A percentile compares a stretch with the other conserved stretches of the same genome.
Conservation (phyloP, 1,139 yeast species). For the Blastobotrys arbuscula region DNA sequence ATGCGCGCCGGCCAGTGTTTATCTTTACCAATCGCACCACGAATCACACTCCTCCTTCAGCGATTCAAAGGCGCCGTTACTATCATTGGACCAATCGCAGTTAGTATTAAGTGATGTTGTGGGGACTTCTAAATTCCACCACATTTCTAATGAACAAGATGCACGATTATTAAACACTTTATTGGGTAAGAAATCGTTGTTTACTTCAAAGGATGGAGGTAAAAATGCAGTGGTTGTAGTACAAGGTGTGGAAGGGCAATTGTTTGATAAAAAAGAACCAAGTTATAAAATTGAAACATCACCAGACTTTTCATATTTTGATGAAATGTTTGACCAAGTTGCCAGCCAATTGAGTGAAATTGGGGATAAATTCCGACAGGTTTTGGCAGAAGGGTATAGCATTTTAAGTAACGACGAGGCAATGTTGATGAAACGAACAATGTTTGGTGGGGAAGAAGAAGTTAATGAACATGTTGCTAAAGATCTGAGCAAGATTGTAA, state of each 20-base stretch:
- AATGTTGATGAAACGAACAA: not conserved
- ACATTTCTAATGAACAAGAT: slow-evolving; percentile 17
- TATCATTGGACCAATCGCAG: slow-evolving; percentile 24
- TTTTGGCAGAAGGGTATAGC: slow-evolving; percentile 19
- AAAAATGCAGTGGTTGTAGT: slow-evolving; percentile 21
- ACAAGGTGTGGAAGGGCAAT: slow-evolving; percentile 19
- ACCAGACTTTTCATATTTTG: slow-evolving; percentile 18
- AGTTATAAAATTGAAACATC: slow-evolving; percentile 22
- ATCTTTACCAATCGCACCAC: slow-evolving; percentile 9
- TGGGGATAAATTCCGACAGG: slow-evolving; percentile 17
- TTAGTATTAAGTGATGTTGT: slow-evolving; percentile 26
- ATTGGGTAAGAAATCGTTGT: slow-evolving; percentile 12
- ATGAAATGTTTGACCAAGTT: slow-evolving; percentile 17
- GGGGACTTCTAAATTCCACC: slow-evolving; percentile 22
- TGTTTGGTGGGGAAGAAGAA: not conserved
- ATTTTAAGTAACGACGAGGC: slow-evolving; percentile 10
- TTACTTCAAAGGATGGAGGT: slow-evolving; percentile 1
- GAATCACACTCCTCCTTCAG: slow-evolving; percentile 11
- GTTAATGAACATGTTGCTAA: not conserved
- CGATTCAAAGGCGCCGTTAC: slow-evolving; percentile 10
- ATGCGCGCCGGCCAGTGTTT: slow-evolving; percentile 14
- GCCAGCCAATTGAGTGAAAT: slow-evolving; percentile 19
- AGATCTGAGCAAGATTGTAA: slow-evolving; percentile 1
- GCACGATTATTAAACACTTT: slow-evolving; percentile 16
- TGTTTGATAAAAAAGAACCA: slow-evolving; percentile 16